These are phyloP conservation scores for Tetrapisispora arboricola DNA, from an alignment of 805 yeast species.

Conservation along the genomic window DNA sequence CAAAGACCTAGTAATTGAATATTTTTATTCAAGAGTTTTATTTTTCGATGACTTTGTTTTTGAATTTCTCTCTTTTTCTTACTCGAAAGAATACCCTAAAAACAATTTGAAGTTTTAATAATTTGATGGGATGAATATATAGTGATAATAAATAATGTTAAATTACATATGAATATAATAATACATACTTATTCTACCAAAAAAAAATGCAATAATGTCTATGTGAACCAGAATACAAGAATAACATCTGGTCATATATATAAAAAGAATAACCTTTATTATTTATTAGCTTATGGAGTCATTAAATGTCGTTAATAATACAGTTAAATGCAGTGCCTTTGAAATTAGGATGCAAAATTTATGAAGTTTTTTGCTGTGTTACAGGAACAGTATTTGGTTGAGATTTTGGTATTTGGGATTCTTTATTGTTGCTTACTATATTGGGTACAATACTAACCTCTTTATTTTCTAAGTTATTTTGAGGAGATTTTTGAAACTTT, in stretches of 20 bases:
- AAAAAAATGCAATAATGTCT: slow-evolving; percentile 3
- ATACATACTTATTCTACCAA: slow-evolving; percentile 1
- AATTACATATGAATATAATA: neutral
- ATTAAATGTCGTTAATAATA: slow-evolving; percentile 4
- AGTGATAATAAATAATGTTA: too few relatives aligned
- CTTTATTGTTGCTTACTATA: neutral
- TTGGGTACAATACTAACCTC: neutral
- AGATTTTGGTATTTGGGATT: neutral
- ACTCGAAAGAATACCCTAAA: neutral
- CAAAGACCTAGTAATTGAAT: too few relatives aligned
- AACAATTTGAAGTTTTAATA: too few relatives aligned
- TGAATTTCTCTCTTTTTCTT: too few relatives aligned
- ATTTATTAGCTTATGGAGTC: slow-evolving; percentile 1
- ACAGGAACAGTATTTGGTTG: slow-evolving; percentile 3
- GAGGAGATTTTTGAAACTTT: neutral
- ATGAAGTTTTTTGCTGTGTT: slow-evolving; percentile 4
- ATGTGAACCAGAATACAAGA: neutral
- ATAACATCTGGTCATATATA: neutral
- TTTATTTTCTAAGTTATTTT: neutral
- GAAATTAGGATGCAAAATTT: neutral
- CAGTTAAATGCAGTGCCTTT: slow-evolving; percentile 3
- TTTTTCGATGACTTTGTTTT: too few relatives aligned
- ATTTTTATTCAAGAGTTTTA: too few relatives aligned
- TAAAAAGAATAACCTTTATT: neutral
- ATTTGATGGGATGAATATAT: too few relatives aligned